Percentiles rank a stretch among this genome's conserved stretches.
phyloP scores from a whole-genome alignment of 192 early-diverging fungal genomes.

The Coemansia furcata region DNA sequence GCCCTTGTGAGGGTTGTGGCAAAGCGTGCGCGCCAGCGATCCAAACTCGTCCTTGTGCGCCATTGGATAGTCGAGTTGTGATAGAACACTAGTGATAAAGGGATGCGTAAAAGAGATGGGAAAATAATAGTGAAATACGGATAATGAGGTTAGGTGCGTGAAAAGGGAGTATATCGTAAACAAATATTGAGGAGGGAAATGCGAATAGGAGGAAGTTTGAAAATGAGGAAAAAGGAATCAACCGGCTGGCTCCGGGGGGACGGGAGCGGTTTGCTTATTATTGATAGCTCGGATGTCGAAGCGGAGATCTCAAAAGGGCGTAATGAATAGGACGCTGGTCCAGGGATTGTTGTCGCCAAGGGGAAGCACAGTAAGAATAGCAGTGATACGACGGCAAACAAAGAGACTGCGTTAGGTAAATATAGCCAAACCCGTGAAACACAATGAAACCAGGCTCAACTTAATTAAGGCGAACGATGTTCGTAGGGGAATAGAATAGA shows the following conservation, averaged over 20 bases:
- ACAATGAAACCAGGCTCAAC: background rate
- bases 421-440: background rate
- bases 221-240: background rate
- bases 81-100: background rate
- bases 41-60: slow-evolving; percentile 19
- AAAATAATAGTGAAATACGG: background rate
- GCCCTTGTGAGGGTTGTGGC: slow-evolving; percentile 34
- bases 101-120: background rate
- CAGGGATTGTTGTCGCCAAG: slow-evolving; percentile 1
- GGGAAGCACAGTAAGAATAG: background rate
- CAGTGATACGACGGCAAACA: background rate
- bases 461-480: background rate
- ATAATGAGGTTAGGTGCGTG: background rate
- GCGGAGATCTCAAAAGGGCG: background rate
- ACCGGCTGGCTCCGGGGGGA: background rate
- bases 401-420: background rate
- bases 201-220: background rate
- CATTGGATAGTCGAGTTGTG: background rate
- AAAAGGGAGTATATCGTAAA: background rate
- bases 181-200: background rate
- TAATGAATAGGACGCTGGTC: background rate
- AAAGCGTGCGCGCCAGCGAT: slow-evolving; percentile 35
- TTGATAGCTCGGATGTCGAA: background rate
- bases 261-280: slow-evolving; percentile 2
- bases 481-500: background rate